Conservation (phyloP, 2,329 filamentous ascomycete genomes). For the Penicillium sp. region DNA sequence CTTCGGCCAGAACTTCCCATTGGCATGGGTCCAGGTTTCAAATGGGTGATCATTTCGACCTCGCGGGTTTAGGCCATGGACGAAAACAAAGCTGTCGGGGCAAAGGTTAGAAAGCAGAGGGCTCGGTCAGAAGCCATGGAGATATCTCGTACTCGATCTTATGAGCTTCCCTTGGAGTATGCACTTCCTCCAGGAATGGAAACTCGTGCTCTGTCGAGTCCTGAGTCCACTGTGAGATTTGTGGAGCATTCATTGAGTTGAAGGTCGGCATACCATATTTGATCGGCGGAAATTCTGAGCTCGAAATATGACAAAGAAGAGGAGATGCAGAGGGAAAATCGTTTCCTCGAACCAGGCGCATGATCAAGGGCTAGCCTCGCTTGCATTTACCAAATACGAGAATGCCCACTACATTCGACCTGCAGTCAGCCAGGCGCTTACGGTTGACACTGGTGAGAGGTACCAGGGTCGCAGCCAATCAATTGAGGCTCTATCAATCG, state of each 20-base stretch:
- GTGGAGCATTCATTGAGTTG: background rate
- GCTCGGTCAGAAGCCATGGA: background rate
- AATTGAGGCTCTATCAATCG: background rate
- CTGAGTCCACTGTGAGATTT: constrained; percentile 8
- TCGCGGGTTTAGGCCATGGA: constrained; percentile 35
- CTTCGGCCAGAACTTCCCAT: constrained; percentile 25
- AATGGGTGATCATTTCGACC: constrained; percentile 36
- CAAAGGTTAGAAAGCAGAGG: background rate
- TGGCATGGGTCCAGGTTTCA: constrained; percentile 36
- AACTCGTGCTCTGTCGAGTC: constrained; percentile 29
- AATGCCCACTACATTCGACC: constrained; percentile 12
- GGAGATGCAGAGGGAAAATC: background rate
- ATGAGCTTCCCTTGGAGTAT: constrained; percentile 25
- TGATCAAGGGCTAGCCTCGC: background rate
- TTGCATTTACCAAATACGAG: constrained; percentile 15
- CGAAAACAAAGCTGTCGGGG: constrained; percentile 32
- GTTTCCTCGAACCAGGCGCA: background rate
- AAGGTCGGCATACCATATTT: background rate
- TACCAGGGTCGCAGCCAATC: constrained; percentile 13
- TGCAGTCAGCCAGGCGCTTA: constrained; percentile 10
- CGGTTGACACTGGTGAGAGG: background rate
- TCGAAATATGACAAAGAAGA: background rate
- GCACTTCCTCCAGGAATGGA: constrained; percentile 35
- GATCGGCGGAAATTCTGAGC: background rate
- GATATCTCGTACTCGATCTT: constrained; percentile 32